phyloP scores from a whole-genome alignment of 495 filamentous ascomycete species.

The Hypoxylon crocopeplum region DNA sequence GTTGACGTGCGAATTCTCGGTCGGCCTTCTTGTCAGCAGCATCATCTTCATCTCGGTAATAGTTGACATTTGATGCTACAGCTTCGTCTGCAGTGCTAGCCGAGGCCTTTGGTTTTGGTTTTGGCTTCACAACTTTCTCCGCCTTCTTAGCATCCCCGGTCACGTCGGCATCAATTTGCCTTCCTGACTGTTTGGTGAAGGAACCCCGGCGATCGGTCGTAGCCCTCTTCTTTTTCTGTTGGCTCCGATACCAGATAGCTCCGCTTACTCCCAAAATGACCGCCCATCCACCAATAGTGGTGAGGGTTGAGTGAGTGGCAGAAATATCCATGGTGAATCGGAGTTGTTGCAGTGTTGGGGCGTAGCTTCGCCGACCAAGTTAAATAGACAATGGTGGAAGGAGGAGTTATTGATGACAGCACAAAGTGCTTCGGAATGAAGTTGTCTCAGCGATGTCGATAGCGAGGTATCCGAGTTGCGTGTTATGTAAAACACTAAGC shows the following conservation, averaged over 20 bases:
- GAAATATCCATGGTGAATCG: constrained; percentile 49
- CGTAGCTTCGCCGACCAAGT: constrained; percentile 10
- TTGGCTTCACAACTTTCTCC: constrained; percentile 38
- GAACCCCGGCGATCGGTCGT: constrained; percentile 32
- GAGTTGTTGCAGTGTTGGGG: background rate
- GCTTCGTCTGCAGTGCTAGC: constrained; percentile 23
- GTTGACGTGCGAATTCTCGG: constrained; percentile 75
- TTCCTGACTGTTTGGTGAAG: constrained; percentile 42
- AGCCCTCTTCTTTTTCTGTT: constrained; percentile 51
- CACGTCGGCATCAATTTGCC: constrained; percentile 41
- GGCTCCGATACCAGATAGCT: constrained; percentile 35
- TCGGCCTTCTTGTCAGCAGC: constrained; percentile 64
- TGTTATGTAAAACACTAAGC: constrained; percentile 14
- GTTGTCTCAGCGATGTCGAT: constrained; percentile 14
- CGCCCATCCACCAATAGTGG: constrained; percentile 62
- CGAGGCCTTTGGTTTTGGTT: constrained; percentile 40
- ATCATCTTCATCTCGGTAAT: constrained; percentile 36
- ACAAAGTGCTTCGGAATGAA: constrained; percentile 24
- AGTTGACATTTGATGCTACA: constrained; percentile 17
- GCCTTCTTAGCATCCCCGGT: constrained; percentile 35
- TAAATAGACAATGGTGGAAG: background rate
- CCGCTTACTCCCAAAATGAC: constrained; percentile 61
- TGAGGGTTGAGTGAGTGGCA: constrained; percentile 43
- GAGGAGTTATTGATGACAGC: constrained; percentile 15
- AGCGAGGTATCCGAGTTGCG: constrained; percentile 7